A percentile compares a stretch with the other conserved stretches of the same genome.
Evolutionary conservation across 495 filamentous ascomycete species (phyloP).

Genomic region (Parathielavia appendiculata): DNA sequence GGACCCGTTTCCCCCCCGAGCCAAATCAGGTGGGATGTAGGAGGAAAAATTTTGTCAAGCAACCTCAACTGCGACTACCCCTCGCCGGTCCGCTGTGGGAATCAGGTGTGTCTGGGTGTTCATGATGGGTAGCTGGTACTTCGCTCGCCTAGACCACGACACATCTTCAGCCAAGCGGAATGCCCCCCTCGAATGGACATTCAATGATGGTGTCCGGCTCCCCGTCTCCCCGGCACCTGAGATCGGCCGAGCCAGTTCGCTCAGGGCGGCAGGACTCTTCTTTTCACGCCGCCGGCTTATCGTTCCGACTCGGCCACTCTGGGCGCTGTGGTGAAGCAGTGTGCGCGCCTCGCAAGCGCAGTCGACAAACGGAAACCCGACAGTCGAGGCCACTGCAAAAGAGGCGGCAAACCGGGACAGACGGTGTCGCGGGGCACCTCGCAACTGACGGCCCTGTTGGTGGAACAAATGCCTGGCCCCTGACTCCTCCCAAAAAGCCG

Average conservation of each 20-base stretch:
- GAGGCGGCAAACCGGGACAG: conserved; percentile 5
- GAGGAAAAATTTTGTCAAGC: conserved; percentile 21
- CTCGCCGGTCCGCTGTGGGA: background rate
- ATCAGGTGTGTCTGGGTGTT: background rate
- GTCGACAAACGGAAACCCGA: background rate
- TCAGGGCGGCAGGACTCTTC: background rate
- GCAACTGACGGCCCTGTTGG: conserved; percentile 4
- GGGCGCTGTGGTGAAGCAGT: background rate
- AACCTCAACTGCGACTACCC: conserved; percentile 12
- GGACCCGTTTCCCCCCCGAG: conserved; percentile 10
- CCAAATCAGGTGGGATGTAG: conserved; percentile 16
- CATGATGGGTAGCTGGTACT: conserved; percentile 12
- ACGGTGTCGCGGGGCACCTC: conserved; percentile 9
- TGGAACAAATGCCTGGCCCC: conserved; percentile 11
- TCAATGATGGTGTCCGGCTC: background rate
- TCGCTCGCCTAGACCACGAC: background rate
- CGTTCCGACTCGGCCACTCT: conserved; percentile 12
- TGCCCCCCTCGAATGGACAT: conserved; percentile 11
- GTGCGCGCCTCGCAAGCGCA: background rate
- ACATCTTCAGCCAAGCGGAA: conserved; percentile 16
- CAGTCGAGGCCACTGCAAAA: background rate
- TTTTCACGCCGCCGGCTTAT: conserved; percentile 12
- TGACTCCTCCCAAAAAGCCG: conserved; percentile 16
- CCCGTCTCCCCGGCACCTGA: conserved; percentile 1
- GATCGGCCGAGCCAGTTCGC: background rate